Percentiles rank a stretch among this genome's conserved stretches.
phyloP scores from a whole-genome alignment of 2,329 filamentous ascomycete genomes.

The Epichloe sp. region DNA sequence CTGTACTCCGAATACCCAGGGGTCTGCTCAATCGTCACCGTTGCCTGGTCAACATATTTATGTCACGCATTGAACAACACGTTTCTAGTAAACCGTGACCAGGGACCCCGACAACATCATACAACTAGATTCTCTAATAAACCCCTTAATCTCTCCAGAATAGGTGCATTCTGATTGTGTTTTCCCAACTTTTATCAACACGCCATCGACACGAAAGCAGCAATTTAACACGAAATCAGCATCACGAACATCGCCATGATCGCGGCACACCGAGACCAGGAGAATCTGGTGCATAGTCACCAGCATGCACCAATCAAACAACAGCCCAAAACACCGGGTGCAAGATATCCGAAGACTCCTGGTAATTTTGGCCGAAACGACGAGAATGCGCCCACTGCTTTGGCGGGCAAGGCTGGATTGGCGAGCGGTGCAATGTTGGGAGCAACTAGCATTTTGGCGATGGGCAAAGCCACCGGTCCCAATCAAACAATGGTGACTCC shows the following conservation, averaged over 20 bases:
- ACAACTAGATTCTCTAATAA: background rate
- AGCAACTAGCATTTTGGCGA: conserved; percentile 28
- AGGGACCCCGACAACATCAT: conserved; percentile 10
- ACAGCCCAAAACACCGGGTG: conserved; percentile 71
- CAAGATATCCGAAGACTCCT: conserved; percentile 68
- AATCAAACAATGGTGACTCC: conserved; percentile 59
- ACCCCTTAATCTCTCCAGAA: background rate
- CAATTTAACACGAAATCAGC: background rate
- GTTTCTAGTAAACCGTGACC: background rate
- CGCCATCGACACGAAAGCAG: background rate
- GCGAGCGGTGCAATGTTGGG: conserved; percentile 45
- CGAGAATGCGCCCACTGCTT: conserved; percentile 53
- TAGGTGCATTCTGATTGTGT: too few species aligned
- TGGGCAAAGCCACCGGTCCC: conserved; percentile 34
- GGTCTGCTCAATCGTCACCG: conserved; percentile 6
- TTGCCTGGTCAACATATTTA: conserved; percentile 16
- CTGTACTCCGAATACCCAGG: background rate
- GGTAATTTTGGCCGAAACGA: conserved; percentile 67
- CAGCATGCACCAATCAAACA: conserved; percentile 65
- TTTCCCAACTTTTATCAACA: background rate
- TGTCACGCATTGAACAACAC: conserved; percentile 3
- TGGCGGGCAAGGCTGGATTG: conserved; percentile 28
- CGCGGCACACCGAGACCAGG: conserved; percentile 69
- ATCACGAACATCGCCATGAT: conserved; percentile 41
- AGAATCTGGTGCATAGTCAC: conserved; percentile 69